A percentile compares a stretch with the other conserved stretches of the same genome.
Conservation (phyloP, 768 basidiomycete species). For the Butyriboletus loyo region DNA sequence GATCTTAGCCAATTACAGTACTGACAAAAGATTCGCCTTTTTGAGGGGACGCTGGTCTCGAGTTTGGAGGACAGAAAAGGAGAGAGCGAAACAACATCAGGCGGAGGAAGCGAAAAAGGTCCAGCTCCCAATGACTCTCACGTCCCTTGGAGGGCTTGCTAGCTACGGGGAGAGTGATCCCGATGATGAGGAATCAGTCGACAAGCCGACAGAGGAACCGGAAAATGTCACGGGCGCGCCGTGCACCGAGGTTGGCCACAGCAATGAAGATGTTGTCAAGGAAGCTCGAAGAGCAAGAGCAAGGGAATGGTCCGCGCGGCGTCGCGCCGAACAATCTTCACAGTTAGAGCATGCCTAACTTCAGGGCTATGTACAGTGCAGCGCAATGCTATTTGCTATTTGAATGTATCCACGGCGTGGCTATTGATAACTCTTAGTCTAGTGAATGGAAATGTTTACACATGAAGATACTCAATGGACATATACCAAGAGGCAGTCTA, state of each 20-base stretch:
- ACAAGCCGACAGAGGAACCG: conserved; percentile 12
- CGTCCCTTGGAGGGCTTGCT: conserved; percentile 50
- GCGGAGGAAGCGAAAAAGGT: conserved; percentile 25
- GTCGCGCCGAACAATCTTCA: conserved; percentile 32
- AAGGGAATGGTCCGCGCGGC: conserved; percentile 55
- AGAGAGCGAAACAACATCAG: conserved; percentile 35
- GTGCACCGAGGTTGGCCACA: background rate
- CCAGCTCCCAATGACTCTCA: background rate
- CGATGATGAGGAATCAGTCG: conserved; percentile 33
- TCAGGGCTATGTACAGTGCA: background rate
- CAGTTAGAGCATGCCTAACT: conserved; percentile 6
- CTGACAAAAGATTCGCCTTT: conserved; percentile 78
- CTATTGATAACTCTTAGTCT: background rate
- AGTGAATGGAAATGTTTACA: background rate
- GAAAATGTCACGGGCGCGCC: background rate
- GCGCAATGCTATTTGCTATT: too few relatives aligned
- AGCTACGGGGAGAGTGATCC: conserved; percentile 60
- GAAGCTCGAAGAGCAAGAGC: conserved; percentile 54
- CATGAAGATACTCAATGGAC: background rate
- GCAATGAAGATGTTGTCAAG: conserved; percentile 22
- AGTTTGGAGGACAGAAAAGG: conserved; percentile 60
- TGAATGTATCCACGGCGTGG: background rate
- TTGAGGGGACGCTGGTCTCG: conserved; percentile 71
- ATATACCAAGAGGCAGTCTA: background rate
- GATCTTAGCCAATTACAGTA: conserved; percentile 82